phyloP scores from a whole-genome alignment of 116 monocot species.

The Posidonia oceanica region DNA sequence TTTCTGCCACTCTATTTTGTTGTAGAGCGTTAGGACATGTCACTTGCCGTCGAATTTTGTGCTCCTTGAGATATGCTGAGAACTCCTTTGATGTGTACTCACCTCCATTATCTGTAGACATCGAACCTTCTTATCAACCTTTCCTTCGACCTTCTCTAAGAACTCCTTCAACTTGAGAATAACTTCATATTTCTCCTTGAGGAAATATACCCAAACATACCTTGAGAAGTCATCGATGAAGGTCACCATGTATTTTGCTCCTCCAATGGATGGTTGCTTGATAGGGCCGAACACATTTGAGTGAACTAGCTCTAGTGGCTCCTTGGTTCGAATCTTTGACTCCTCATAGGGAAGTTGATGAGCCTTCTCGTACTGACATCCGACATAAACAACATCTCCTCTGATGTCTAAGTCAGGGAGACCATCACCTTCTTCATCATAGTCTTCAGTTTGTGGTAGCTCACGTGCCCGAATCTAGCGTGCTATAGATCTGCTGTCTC shows the following conservation, averaged over 20 bases:
- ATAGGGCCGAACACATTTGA: conserved; percentile 10
- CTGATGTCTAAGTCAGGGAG: neutral
- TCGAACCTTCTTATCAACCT: neutral
- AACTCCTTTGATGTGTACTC: conserved; percentile 16
- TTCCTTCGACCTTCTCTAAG: neutral
- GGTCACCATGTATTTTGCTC: too few species aligned
- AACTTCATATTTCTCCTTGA: neutral
- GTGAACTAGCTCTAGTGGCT: neutral
- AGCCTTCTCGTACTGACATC: neutral
- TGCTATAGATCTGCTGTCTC: conserved; percentile 8
- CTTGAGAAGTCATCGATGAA: too few species aligned
- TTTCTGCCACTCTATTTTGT: conserved; percentile 18
- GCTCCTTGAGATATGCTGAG: conserved; percentile 3
- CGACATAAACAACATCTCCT: neutral
- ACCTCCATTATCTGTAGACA: conserved; percentile 3
- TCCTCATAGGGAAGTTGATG: neutral
- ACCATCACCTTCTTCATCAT: too few species aligned
- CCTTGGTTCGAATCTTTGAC: neutral
- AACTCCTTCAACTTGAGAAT: too few species aligned
- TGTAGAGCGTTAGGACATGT: conserved; percentile 10
- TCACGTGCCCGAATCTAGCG: conserved; percentile 1
- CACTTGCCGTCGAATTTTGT: neutral
- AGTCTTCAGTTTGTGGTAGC: neutral
- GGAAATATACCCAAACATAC: too few species aligned
- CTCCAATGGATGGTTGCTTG: conserved; percentile 8